These are phyloP conservation scores for Phoenix dactylifera DNA, from an alignment of 176 grass and related monocot genomes.

Conservation along the genomic window DNA sequence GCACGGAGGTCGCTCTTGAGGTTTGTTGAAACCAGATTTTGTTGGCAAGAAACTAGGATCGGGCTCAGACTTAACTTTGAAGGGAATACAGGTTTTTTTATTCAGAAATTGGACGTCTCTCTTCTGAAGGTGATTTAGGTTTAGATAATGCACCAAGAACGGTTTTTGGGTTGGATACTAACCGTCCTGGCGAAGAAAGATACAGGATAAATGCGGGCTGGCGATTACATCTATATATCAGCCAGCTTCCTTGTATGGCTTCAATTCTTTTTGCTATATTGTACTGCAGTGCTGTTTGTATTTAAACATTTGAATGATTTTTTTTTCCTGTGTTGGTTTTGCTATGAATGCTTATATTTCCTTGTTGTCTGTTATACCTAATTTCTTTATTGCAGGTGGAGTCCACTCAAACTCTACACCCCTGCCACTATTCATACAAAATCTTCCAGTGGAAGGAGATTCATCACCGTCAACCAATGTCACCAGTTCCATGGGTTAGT, in stretches of 20 bases:
- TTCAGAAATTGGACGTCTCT: conserved; percentile 31
- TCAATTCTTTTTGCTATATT: not conserved
- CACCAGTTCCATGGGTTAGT: too few relatives aligned
- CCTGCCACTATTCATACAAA: too few relatives aligned
- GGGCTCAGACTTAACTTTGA: not conserved
- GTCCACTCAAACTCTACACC: too few relatives aligned
- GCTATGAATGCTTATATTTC: too few relatives aligned
- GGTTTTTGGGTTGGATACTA: conserved; percentile 32
- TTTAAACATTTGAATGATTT: too few relatives aligned
- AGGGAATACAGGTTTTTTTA: conserved; percentile 34
- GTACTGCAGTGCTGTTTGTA: too few relatives aligned
- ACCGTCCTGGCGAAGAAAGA: conserved; percentile 1
- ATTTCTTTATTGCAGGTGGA: too few relatives aligned
- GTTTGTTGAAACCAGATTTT: not conserved
- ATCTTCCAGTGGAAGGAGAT: too few relatives aligned
- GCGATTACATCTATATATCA: conserved; percentile 69
- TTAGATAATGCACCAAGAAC: not conserved
- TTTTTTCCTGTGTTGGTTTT: too few relatives aligned
- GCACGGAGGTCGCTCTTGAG: conserved; percentile 65
- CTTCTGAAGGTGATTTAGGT: not conserved
- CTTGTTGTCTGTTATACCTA: too few relatives aligned
- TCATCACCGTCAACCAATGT: too few relatives aligned
- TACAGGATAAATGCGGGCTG: conserved; percentile 47
- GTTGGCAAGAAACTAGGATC: not conserved
- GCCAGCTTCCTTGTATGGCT: conserved; percentile 50